Evolutionary conservation across 257 asterid genomes (phyloP), one percentile per base, ranked within the genome.

Genomic region (Osmanthus fragrans): DNA sequence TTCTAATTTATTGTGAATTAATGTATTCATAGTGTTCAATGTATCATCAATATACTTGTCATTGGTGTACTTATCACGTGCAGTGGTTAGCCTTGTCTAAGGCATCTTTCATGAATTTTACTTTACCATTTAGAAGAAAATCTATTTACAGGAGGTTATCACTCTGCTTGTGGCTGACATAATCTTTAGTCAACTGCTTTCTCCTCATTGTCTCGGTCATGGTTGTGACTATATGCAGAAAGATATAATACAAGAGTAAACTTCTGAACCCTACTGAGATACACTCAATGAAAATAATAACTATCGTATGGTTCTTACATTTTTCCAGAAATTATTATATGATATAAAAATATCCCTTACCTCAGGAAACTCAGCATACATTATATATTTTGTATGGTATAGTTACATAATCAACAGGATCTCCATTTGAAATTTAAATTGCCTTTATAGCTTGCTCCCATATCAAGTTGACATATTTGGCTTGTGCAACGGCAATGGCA

Each of bases 1-100:
- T 80, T 30, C 51, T 40, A 25, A 40, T 70, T 77, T 64, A 75
- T 70, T 79, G 72, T 73, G 58, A 32, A 71, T 60, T 71, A 47
- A 51, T 70, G 9, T 18, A 68, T 51, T 72, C 10, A 80, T 66
- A 56, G 73, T 49, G 12, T 73, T 74, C n/a, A 15, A 42, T 25
- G 15, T 23, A 60, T 60, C 68, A 19, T 56, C 25, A 56, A 18
- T 56, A 56, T 56, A 56, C 65, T 19, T 7, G 12, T 56, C 23
- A 56, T n/a, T 56, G 29, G 65, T 21, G 27, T 6, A n/a, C 29
- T 19, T 56, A 1, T n/a, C 3, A 56, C 27, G 4, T 51, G 36
- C 73, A 39, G 72, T 72, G 39, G 42, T 64, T 39, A 32, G 30
- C 58, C 51, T 51, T 56, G 25, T 71, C 54, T 71, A 32, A 60